Evolutionary conservation across 1,284 basidiomycete genomes (phyloP).

Genomic region (Pisolithus thermaeus): DNA sequence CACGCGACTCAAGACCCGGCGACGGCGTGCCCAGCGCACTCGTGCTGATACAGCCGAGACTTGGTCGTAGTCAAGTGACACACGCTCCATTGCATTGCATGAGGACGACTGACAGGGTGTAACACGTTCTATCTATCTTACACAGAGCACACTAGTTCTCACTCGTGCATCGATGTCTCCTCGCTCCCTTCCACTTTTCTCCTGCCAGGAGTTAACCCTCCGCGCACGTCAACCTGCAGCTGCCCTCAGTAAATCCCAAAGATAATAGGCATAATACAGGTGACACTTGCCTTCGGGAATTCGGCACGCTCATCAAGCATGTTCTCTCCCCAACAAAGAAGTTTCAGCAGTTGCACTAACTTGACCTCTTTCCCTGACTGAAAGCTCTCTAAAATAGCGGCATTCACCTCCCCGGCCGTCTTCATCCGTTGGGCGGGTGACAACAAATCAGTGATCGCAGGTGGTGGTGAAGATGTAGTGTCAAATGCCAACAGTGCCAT

Average conservation of each 20-base stretch:
- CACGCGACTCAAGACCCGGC: too few relatives aligned
- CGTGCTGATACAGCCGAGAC: background rate
- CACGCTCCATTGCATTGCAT: background rate
- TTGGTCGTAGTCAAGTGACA: background rate
- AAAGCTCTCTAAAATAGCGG: constrained; percentile 87
- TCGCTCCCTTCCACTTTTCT: constrained; percentile 12
- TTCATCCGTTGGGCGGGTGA: constrained; percentile 84
- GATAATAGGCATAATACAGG: background rate
- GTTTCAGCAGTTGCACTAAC: constrained; percentile 77
- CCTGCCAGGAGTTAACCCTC: constrained; percentile 16
- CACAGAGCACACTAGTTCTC: constrained; percentile 1
- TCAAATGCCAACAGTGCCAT: constrained; percentile 96
- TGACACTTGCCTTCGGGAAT: constrained; percentile 59
- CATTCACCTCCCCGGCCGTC: constrained; percentile 92
- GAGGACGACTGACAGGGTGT: background rate
- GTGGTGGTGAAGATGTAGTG: constrained; percentile 54
- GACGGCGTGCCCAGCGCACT: too few relatives aligned
- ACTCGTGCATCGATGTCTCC: constrained; percentile 20
- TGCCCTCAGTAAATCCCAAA: constrained; percentile 10
- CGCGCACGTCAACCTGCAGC: constrained; percentile 29
- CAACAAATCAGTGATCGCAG: constrained; percentile 71
- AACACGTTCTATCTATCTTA: background rate
- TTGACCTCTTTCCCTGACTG: constrained; percentile 92
- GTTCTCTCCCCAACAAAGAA: constrained; percentile 86
- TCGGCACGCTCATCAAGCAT: constrained; percentile 71